Evolutionary conservation across 208 protist species (phyloP), one percentile per base, ranked within the genome.

Genomic region (Acanthamoeba lugdunensis): DNA sequence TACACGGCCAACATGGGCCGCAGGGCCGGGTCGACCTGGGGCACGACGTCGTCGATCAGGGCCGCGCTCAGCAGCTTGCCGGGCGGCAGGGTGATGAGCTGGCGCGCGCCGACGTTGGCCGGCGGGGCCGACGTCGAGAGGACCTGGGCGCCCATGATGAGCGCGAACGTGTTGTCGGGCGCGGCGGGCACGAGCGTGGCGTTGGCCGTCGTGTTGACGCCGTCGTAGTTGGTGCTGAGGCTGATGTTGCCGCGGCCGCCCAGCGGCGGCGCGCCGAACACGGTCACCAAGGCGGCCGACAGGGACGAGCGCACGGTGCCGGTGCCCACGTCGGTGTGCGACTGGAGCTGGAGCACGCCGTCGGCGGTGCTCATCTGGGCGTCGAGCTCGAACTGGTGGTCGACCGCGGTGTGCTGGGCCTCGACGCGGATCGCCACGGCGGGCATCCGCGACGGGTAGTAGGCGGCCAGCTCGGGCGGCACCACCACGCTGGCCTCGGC

Each of bases 161-260:
- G 63, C 54, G 23, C 54, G 58, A 91, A 91, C 25, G 85, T 91
- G 63, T 91, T 91, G 33, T 75, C 23, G 58, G 85, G 85, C 23
- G 85, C 63, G 25, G 85, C 4, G 28, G 85, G 85, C 54, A 91
- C 85, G 6, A 73, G 21, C 37, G 85, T 91, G 25, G 6, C 58
- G 85, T 75, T 91, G 54, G 41, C 25, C 21, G 81, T 65, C 9
- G 48, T 48, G 81, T 67, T 67, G 56, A 48, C 21, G 50, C 81
- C 33, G 56, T 67, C 56, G 56, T 28, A 88, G 81, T 33, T 45
- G 50, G 81, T 67, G 30, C n/a, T 88, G 81, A 88, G 52, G n/a
- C 52, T 88, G 52, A 88, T 88, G 81, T 88, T 88, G 50, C 81
- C 81, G 11, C 81, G 81, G 25, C 81, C 81, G 81, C 81, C 81